These are phyloP conservation scores for Candida ortonii DNA, from an alignment of 805 yeast genomes.

Conservation along the genomic window DNA sequence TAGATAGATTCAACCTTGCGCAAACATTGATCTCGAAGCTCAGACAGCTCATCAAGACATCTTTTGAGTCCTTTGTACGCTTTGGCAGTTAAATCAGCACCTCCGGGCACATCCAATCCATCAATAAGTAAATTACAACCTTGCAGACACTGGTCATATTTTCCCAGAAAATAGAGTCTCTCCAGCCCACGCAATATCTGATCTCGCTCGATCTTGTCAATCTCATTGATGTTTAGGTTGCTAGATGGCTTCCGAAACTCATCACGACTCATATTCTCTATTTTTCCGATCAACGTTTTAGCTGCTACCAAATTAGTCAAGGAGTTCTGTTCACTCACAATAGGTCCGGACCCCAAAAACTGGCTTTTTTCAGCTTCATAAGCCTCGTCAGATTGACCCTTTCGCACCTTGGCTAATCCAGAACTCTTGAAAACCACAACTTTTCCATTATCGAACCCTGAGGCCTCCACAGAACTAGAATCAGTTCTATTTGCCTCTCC, in stretches of 20 bases:
- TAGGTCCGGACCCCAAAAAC: conserved; percentile 58
- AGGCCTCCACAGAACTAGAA: conserved; percentile 5
- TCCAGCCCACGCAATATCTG: conserved; percentile 59
- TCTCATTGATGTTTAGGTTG: conserved; percentile 23
- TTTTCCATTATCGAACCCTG: conserved; percentile 36
- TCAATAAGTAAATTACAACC: conserved; percentile 36
- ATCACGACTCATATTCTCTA: neutral
- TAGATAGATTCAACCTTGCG: conserved; percentile 16
- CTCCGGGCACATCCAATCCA: conserved; percentile 25
- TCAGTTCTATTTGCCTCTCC: conserved; percentile 1
- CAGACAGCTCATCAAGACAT: conserved; percentile 50
- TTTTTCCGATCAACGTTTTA: neutral
- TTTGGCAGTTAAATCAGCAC: conserved; percentile 29
- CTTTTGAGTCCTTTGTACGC: conserved; percentile 44
- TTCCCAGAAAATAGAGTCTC: conserved; percentile 52
- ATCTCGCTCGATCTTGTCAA: conserved; percentile 53
- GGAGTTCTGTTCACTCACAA: conserved; percentile 46
- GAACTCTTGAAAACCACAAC: conserved; percentile 45
- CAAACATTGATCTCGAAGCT: conserved; percentile 41
- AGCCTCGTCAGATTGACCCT: conserved; percentile 69
- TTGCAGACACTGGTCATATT: conserved; percentile 51
- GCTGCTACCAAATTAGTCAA: conserved; percentile 20
- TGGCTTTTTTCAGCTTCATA: conserved; percentile 49
- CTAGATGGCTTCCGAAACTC: conserved; percentile 25
- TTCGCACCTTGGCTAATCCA: conserved; percentile 51